A percentile compares a stretch with the other conserved stretches of the same genome.
Conservation (phyloP, 1,284 basidiomycete species). For the Trichosporon sp. region DNA sequence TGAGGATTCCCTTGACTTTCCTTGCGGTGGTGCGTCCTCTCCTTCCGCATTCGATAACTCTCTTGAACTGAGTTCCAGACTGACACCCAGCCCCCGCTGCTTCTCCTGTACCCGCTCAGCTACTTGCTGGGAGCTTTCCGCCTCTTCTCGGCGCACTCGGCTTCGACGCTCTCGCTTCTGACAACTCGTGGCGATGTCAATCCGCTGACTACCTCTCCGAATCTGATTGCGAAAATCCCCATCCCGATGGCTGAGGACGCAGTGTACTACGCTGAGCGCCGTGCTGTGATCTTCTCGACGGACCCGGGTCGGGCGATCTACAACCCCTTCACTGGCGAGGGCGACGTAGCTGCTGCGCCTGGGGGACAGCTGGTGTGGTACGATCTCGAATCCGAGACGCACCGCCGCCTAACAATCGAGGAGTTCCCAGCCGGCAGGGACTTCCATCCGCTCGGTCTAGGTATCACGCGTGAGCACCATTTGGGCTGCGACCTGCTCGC, state of each 20-base stretch:
- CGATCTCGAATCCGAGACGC: neutral
- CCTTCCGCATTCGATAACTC: neutral
- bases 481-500: slow-evolving; percentile 8
- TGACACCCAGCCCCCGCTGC: slow-evolving; percentile 13
- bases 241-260: slow-evolving; percentile 9
- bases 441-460: slow-evolving; percentile 10
- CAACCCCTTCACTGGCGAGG: slow-evolving; percentile 4
- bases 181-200: neutral
- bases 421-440: neutral
- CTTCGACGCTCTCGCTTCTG: neutral
- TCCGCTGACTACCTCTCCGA: neutral
- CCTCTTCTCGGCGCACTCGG: neutral
- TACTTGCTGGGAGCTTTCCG: neutral
- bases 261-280: neutral
- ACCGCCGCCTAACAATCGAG: neutral
- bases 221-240: neutral
- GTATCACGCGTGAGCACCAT: too few relatives aligned
- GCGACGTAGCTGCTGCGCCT: neutral
- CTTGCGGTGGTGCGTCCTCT: neutral
- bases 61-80: neutral
- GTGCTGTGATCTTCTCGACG: slow-evolving; percentile 2
- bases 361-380: neutral
- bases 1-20: neutral
- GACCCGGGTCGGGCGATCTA: slow-evolving; percentile 7
- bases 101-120: slow-evolving; percentile 10